phyloP scores from a whole-genome alignment of 2,329 filamentous ascomycete genomes.

The Trichoderma sp. region DNA sequence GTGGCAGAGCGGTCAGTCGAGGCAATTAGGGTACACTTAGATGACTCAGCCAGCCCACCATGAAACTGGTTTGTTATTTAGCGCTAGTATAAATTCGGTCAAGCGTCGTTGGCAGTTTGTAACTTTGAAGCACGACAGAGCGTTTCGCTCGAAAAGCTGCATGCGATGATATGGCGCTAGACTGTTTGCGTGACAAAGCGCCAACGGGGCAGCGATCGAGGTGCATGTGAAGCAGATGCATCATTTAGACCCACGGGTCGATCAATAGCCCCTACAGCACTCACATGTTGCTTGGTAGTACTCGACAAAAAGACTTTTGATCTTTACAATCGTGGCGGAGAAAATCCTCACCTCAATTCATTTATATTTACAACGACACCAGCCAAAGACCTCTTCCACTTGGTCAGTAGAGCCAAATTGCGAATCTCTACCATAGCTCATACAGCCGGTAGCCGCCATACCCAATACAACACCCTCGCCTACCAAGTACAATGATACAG shows the following conservation, averaged over 20 bases:
- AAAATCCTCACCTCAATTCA: background rate
- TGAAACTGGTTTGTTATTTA: too few species aligned
- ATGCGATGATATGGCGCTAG: background rate
- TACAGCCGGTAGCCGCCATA: background rate
- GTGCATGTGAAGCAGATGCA: background rate
- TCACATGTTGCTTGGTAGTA: background rate
- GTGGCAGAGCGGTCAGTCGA: constrained; percentile 44
- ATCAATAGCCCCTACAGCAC: background rate
- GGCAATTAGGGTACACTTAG: constrained; percentile 51
- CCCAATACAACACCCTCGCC: background rate
- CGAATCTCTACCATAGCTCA: background rate
- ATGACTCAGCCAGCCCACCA: constrained; percentile 10
- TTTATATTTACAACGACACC: background rate
- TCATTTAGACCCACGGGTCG: background rate
- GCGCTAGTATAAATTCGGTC: background rate
- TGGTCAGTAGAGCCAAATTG: background rate
- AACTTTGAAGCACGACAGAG: background rate
- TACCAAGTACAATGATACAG: background rate
- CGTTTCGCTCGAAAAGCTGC: background rate
- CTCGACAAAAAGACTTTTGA: background rate
- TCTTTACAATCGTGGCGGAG: background rate
- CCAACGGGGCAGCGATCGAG: background rate
- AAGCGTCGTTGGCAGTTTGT: background rate
- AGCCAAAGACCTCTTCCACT: background rate
- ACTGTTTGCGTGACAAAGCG: background rate